Evolutionary conservation across 306 rosid genomes (phyloP), one percentile per base, ranked within the genome.

Genomic region (Casuarina glauca): DNA sequence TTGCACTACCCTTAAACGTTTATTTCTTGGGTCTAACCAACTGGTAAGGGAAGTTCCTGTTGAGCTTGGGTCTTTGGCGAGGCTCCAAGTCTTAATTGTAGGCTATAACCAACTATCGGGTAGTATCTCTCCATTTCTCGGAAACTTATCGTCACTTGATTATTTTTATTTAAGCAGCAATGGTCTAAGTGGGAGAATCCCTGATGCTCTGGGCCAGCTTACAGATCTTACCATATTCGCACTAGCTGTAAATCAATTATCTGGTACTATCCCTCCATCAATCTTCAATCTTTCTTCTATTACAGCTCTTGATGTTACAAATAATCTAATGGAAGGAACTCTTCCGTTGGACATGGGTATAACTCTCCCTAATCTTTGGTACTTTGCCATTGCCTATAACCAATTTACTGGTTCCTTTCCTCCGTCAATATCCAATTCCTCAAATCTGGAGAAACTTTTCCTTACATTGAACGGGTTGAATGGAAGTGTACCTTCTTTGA

Each of bases 171-270:
- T 32, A 32, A 0, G 2, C 41, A 0, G 0, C 9, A 60, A 60
- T 60, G 9, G 10, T 11, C 3, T 60, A 12, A 41, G 66, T 60
- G 41, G 41, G 42, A 60, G 39, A 3, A 60, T 60, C 4, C 66
- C 39, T 2, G 4, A 3, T 10, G 2, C 66, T 26, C 41, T 60
- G 3, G 42, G 66, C 66, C 66, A 60, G 9, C 41, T 60, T 1
- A 9, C 0, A 0, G 32, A 60, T 9, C 66, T 60, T 26, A 11
- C 0, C 2, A 0, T 0, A 9, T 4, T 26, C 32, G 2, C 0
- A 8, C 2, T 60, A 3, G 3, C 0, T 3, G 0, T 0, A 26
- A 60, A 26, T 32, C 10, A 10, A 5, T 35, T 60, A 2, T 60
- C 41, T 26, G 17, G 67, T 32, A 26, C 41, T 15, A 20, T 60